Conservation (phyloP, 1,139 yeast species). For the Trichomonascaceae sp. region DNA sequence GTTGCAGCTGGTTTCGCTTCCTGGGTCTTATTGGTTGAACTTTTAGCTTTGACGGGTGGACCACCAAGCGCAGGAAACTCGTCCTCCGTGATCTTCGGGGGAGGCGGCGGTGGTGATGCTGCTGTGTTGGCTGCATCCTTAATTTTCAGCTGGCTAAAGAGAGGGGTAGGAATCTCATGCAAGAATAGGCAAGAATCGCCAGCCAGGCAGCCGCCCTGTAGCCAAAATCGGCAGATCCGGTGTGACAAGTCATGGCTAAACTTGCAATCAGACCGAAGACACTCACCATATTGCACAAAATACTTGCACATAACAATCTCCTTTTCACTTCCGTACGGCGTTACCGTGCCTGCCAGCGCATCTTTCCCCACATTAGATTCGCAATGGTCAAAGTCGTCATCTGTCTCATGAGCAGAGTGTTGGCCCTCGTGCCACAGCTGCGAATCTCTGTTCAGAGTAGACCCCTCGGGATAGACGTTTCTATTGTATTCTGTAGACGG, state of each 20-base stretch:
- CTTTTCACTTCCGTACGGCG: constrained; percentile 3
- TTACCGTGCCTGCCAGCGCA: constrained; percentile 1
- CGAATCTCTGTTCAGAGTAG: neutral
- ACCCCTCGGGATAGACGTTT: neutral
- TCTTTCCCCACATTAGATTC: neutral
- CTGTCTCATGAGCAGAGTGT: too few species aligned
- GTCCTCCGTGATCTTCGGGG: constrained; percentile 12
- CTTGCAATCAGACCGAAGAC: constrained; percentile 31
- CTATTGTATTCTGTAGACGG: neutral
- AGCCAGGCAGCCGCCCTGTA: constrained; percentile 30
- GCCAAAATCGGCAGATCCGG: constrained; percentile 32
- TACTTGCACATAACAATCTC: constrained; percentile 27
- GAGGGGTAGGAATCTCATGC: constrained; percentile 24
- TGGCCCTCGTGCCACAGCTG: neutral
- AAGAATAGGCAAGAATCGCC: constrained; percentile 29
- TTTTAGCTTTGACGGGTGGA: constrained; percentile 3
- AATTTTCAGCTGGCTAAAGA: constrained; percentile 10
- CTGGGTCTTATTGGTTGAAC: constrained; percentile 3
- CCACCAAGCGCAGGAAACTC: constrained; percentile 19
- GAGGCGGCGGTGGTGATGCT: constrained; percentile 1
- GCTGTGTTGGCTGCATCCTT: constrained; percentile 1
- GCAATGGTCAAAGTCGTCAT: neutral
- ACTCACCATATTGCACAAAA: constrained; percentile 27
- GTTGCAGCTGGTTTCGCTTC: constrained; percentile 1
- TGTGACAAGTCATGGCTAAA: constrained; percentile 31